Evolutionary conservation across 441 rosid species (phyloP), one percentile per base, ranked within the genome.

Genomic region (Sinapis alba): DNA sequence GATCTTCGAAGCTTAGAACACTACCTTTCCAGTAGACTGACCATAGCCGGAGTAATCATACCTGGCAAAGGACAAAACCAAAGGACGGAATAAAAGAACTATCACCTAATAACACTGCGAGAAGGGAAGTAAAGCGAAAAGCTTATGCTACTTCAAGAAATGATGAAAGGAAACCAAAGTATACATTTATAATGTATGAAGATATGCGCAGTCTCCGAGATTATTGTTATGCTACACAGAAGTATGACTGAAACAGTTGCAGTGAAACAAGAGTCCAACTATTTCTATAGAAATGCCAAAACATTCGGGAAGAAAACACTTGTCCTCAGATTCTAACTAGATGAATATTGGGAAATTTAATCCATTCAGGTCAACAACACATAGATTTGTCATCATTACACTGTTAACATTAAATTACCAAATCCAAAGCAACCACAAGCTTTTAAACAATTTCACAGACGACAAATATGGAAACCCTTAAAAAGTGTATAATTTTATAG

Each of bases 11-110:
- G 77, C 65, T 56, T 12, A 62, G 32, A 10, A 63, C 61, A 86
- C 30, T 38, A 94, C 92, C 92, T 87, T 89, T 79, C 94, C 94
- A 30, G 89, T 85, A 26, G 94, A 89, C 69, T 85, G 94, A 53
- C 94, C 94, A 73, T 89, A 89, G 50, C 94, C 94, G 59, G 94
- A 89, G 72, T 89, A 89, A 75, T 89, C 94, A 78, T 87, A 89
- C 84, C 94, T 89, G 78, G 41, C 71, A 72, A 73, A 69, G 1
- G 32, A 21, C 32, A 68, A 64, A 21, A 27, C 15, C 43, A 28
- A 34, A 34, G 15, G 43, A 68, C 3, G 16, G 10, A 11, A 34
- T 58, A n/a, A 47, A 67, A 23, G 27, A 75, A 61, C 21, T 10
- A 43, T 58, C 26, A 58, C 23, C 16, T 38, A 38, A 34, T 12